A percentile compares a stretch with the other conserved stretches of the same genome.
phyloP scores from a whole-genome alignment of 345 rosid genomes.

The Mallotus nudiflorus region DNA sequence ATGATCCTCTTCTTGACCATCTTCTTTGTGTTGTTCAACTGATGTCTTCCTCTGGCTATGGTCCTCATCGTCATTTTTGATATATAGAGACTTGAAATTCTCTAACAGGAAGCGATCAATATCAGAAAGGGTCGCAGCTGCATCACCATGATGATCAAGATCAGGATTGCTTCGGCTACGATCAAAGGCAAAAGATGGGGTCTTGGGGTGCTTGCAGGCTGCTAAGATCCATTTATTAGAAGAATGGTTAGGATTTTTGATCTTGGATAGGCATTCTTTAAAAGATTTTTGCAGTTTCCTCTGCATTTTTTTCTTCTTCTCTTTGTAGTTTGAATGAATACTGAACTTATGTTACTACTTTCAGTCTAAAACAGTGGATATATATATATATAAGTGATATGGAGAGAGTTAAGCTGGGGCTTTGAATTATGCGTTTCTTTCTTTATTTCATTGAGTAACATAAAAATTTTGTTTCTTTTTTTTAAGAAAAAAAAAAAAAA shows the following conservation, averaged over 20 bases:
- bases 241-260: conserved; percentile 47
- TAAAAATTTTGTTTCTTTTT: no score
- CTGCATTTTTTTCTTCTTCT: conserved; percentile 43
- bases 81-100: conserved; percentile 79
- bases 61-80: conserved; percentile 39
- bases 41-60: not conserved
- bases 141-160: conserved; percentile 14
- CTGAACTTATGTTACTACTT: not conserved
- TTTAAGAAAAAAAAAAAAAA: conserved; percentile 3
- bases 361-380: not conserved
- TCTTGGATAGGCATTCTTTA: conserved; percentile 55
- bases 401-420: not conserved
- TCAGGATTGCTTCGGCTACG: conserved; percentile 1
- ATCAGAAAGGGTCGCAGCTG: conserved; percentile 70
- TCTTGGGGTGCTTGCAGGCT: conserved; percentile 63
- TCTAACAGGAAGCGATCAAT: conserved; percentile 77
- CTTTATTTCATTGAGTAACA: not conserved
- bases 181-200: conserved; percentile 52
- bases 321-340: not conserved
- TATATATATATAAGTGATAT: not conserved
- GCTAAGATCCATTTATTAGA: conserved; percentile 51
- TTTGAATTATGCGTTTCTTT: conserved; percentile 8
- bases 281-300: conserved; percentile 64
- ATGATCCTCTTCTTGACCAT: not conserved
- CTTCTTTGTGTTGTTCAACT: conserved; percentile 9